Conservation (phyloP, 345 rosid genomes). For the Citrus glauca region DNA sequence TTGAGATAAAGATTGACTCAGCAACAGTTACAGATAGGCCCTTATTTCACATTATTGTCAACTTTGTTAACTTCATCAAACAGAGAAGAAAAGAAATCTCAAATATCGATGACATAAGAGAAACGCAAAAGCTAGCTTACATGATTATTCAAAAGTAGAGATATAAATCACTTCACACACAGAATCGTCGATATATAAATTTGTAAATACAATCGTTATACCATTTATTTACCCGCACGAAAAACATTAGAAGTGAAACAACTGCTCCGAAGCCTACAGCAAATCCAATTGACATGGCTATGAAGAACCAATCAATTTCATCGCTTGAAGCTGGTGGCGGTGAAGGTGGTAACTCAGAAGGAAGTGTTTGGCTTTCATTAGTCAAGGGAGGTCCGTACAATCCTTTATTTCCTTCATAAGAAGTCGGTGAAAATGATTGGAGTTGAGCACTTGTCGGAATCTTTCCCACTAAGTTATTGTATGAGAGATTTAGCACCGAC, state of each 20-base stretch:
- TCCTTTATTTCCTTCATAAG: too few relatives aligned
- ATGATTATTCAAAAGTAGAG: background rate
- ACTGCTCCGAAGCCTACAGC: conserved; percentile 38
- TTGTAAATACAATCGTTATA: conserved; percentile 25
- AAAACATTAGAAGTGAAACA: conserved; percentile 31
- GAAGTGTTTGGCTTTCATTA: background rate
- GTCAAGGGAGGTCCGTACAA: background rate
- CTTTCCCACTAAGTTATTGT: conserved; percentile 13
- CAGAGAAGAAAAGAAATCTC: too few relatives aligned
- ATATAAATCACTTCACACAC: background rate
- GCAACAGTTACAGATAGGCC: too few relatives aligned
- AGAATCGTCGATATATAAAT: conserved; percentile 14
- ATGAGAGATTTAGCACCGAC: conserved; percentile 27
- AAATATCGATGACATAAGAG: too few relatives aligned
- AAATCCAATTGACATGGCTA: background rate
- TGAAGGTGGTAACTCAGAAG: background rate
- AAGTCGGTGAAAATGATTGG: too few relatives aligned
- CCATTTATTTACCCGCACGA: background rate
- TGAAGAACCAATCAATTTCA: background rate
- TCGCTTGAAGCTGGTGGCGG: background rate
- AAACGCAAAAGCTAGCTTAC: too few relatives aligned
- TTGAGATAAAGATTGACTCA: too few relatives aligned
- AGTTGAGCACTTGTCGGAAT: too few relatives aligned
- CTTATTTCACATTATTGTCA: too few relatives aligned
- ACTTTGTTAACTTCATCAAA: too few relatives aligned